Percentiles rank a stretch among this genome's conserved stretches.
Conservation (phyloP, 2,329 filamentous ascomycete species). For the Epichloe sp. region DNA sequence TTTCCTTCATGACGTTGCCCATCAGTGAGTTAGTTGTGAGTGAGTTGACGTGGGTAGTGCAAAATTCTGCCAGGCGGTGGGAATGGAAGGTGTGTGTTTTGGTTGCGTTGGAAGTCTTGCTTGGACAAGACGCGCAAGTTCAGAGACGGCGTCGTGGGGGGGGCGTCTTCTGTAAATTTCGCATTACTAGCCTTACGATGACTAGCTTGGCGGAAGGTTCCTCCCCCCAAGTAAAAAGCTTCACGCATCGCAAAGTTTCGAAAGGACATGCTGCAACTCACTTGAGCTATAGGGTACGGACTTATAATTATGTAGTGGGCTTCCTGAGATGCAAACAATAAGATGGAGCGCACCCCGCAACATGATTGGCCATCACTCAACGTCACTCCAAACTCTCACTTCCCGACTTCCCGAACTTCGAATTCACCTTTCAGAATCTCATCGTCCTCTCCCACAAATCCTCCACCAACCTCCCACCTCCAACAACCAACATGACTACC, state of each 20-base stretch:
- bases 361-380: not conserved
- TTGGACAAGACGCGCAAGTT: not conserved
- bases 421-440: conserved; percentile 2
- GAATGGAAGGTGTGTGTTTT: too few relatives aligned
- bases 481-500: conserved; percentile 40
- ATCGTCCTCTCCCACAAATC: not conserved
- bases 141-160: not conserved
- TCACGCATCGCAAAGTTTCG: too few relatives aligned
- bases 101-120: too few relatives aligned
- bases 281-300: too few relatives aligned
- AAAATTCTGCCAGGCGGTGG: conserved; percentile 40
- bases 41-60: conserved; percentile 7
- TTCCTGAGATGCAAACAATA: not conserved
- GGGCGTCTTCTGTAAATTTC: not conserved
- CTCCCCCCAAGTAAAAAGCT: too few relatives aligned
- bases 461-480: conserved; percentile 1
- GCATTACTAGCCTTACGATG: not conserved
- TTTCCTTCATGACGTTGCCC: not conserved
- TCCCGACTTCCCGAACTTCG: not conserved
- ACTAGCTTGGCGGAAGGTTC: too few relatives aligned
- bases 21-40: not conserved
- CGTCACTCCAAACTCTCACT: not conserved
- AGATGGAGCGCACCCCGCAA: not conserved
- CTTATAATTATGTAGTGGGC: too few relatives aligned
- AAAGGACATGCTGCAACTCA: too few relatives aligned